A percentile compares a stretch with the other conserved stretches of the same genome.
Conservation (phyloP, 1,284 basidiomycete species). For the Boletus holoroseus region DNA sequence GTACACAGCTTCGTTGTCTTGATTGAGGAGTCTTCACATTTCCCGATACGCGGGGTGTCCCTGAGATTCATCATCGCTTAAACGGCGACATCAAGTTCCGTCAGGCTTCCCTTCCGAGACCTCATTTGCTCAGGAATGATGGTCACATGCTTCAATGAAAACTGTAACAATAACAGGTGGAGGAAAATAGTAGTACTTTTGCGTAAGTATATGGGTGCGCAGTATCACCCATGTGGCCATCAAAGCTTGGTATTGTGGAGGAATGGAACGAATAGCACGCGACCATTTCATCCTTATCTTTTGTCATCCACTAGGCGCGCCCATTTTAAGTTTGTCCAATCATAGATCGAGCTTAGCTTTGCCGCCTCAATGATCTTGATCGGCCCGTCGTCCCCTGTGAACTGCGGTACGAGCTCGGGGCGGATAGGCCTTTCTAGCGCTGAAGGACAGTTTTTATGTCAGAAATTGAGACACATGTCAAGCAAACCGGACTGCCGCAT, state of each 20-base stretch:
- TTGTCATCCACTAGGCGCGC: background rate
- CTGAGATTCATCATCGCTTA: conserved; percentile 27
- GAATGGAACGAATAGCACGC: conserved; percentile 6
- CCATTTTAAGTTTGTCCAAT: conserved; percentile 26
- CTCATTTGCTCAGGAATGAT: conserved; percentile 19
- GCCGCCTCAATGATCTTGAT: conserved; percentile 15
- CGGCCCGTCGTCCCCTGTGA: background rate
- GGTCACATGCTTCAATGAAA: conserved; percentile 1
- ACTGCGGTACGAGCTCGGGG: conserved; percentile 23
- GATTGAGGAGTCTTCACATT: conserved; percentile 19
- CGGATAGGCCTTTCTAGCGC: conserved; percentile 20
- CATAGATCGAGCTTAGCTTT: conserved; percentile 3
- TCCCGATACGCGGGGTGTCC: conserved; percentile 26
- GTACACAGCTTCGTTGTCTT: conserved; percentile 16
- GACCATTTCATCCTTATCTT: conserved; percentile 14
- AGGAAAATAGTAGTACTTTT: conserved; percentile 21
- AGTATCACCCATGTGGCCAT: conserved; percentile 6
- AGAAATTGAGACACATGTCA: conserved; percentile 3
- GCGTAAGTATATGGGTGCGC: conserved; percentile 6
- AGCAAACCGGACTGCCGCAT: background rate
- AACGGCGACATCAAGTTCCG: conserved; percentile 25
- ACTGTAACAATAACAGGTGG: conserved; percentile 23
- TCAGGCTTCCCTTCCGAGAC: conserved; percentile 15
- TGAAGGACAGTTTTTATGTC: conserved; percentile 7
- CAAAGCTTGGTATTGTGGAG: background rate